Conservation (phyloP, 1,284 basidiomycete species). For the Sphagnurus paluster region DNA sequence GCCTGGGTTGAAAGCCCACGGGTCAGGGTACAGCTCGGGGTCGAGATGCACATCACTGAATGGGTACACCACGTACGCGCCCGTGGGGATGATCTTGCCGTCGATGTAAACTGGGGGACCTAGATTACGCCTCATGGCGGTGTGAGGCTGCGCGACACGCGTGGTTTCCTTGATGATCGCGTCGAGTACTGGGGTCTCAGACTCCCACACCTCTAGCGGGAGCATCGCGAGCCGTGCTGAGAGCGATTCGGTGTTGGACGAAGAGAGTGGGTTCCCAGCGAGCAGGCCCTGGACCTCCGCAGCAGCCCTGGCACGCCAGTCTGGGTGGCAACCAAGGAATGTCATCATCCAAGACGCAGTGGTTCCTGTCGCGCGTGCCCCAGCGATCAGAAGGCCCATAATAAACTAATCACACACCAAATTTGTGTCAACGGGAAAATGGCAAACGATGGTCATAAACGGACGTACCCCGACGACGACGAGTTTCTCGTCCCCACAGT, state of each 20-base stretch:
- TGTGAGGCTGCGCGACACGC: constrained; percentile 73
- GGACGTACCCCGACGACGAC: constrained; percentile 65
- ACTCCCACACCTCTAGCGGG: constrained; percentile 69
- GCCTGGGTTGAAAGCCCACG: constrained; percentile 70
- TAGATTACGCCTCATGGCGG: constrained; percentile 73
- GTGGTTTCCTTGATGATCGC: constrained; percentile 71
- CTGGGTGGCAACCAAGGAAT: constrained; percentile 61
- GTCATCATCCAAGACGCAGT: constrained; percentile 74
- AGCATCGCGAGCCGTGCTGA: constrained; percentile 53
- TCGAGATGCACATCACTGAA: constrained; percentile 77
- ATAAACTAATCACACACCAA: constrained; percentile 53
- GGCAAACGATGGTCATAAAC: constrained; percentile 11
- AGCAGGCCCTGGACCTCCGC: constrained; percentile 63
- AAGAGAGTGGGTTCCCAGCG: constrained; percentile 38
- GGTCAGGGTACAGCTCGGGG: constrained; percentile 65
- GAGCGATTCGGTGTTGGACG: constrained; percentile 32
- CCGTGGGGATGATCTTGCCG: constrained; percentile 63
- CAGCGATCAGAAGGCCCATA: constrained; percentile 74
- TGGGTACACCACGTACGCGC: constrained; percentile 73
- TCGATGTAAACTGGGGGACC: constrained; percentile 66
- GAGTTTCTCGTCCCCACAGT: constrained; percentile 62
- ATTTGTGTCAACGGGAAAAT: constrained; percentile 16
- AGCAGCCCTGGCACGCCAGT: constrained; percentile 59
- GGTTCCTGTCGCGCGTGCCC: constrained; percentile 72
- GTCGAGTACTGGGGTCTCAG: constrained; percentile 65